These are phyloP conservation scores for Rhynchosporium graminicola DNA, from an alignment of 2,329 filamentous ascomycete species.

Conservation along the genomic window DNA sequence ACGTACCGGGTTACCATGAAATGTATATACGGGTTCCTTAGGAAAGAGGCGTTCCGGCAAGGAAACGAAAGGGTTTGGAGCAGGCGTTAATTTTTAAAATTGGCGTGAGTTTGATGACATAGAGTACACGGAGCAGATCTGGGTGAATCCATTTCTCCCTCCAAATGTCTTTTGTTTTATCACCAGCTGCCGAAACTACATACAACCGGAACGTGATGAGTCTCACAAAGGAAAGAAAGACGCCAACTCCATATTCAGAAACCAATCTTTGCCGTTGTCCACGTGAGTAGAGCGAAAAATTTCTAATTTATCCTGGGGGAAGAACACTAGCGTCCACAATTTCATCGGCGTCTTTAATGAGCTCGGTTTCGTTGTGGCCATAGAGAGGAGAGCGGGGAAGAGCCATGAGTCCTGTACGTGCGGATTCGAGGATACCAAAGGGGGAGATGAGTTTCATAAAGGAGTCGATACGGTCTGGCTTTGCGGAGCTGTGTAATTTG, in stretches of 20 bases:
- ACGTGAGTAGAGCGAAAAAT: slow-evolving; percentile 15
- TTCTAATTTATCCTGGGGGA: slow-evolving; percentile 72
- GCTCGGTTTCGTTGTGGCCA: slow-evolving; percentile 66
- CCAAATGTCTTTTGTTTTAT: slow-evolving; percentile 18
- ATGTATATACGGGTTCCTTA: too few relatives aligned
- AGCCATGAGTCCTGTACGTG: slow-evolving; percentile 94
- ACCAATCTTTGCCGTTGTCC: slow-evolving; percentile 16
- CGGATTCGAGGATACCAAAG: slow-evolving; percentile 95
- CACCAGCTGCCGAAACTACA: slow-evolving; percentile 1
- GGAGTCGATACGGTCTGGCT: slow-evolving; percentile 90
- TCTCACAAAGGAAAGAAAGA: neutral
- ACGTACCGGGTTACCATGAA: too few relatives aligned
- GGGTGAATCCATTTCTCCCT: slow-evolving; percentile 20
- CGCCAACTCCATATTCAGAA: slow-evolving; percentile 32
- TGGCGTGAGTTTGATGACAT: slow-evolving; percentile 22
- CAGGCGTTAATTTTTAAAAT: slow-evolving; percentile 15
- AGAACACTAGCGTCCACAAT: slow-evolving; percentile 93
- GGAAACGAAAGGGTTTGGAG: neutral
- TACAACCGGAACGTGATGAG: neutral
- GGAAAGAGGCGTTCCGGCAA: slow-evolving; percentile 14
- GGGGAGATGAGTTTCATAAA: slow-evolving; percentile 95
- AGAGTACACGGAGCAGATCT: slow-evolving; percentile 29
- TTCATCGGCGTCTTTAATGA: slow-evolving; percentile 85
- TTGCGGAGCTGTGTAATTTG: slow-evolving; percentile 62
- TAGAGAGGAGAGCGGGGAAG: slow-evolving; percentile 89